Conservation (phyloP, 2,329 filamentous ascomycete species). For the Colletotrichum eremochloae region DNA sequence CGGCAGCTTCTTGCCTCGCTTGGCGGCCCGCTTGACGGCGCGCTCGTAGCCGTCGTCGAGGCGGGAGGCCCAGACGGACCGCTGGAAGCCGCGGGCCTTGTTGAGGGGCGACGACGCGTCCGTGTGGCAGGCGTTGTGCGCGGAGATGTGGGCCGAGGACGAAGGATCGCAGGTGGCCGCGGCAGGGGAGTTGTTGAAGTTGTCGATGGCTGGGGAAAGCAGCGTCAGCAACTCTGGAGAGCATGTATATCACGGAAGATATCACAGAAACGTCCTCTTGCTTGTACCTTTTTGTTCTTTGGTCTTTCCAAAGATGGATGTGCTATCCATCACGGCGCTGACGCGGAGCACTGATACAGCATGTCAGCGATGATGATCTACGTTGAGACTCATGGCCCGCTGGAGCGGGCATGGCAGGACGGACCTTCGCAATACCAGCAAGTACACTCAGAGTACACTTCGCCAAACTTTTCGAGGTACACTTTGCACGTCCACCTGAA, state of each 20-base stretch:
- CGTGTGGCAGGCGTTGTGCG: conserved; percentile 75
- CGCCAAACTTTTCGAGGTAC: conserved; percentile 74
- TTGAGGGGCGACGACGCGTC: conserved; percentile 21
- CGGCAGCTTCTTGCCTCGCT: conserved; percentile 63
- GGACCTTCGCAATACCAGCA: conserved; percentile 86
- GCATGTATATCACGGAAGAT: neutral
- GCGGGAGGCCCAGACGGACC: conserved; percentile 53
- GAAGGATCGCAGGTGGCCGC: conserved; percentile 65
- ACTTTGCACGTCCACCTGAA: conserved; percentile 81
- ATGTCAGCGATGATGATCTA: neutral
- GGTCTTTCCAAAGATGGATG: conserved; percentile 60
- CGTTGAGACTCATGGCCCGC: too few species aligned
- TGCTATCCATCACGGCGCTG: conserved; percentile 63
- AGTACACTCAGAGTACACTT: conserved; percentile 81
- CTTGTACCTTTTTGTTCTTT: conserved; percentile 56
- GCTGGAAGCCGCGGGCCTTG: conserved; percentile 49
- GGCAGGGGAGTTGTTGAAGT: conserved; percentile 62
- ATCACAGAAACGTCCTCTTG: neutral
- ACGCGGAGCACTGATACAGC: conserved; percentile 63
- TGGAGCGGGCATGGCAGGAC: neutral
- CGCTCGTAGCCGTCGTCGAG: conserved; percentile 70
- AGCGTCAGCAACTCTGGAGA: neutral
- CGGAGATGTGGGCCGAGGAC: conserved; percentile 77
- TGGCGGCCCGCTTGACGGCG: conserved; percentile 63
- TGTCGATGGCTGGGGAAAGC: conserved; percentile 47